A percentile compares a stretch with the other conserved stretches of the same genome.
Evolutionary conservation across 1,284 basidiomycete genomes (phyloP).

Genomic region (Rhodotorula mucilaginosa): DNA sequence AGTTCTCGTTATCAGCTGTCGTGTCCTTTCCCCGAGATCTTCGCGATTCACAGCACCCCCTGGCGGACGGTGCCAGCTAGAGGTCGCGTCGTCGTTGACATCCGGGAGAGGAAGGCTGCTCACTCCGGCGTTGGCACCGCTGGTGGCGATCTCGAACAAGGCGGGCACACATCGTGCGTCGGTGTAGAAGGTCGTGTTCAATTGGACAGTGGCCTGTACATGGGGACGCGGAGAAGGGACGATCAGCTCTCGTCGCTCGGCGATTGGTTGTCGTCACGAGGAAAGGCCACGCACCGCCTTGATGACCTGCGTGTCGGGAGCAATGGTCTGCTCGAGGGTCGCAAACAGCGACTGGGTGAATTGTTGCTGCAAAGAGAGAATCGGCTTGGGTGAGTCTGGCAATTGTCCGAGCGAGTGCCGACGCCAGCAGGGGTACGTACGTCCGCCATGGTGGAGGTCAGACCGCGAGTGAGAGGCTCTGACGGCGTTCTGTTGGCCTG

Average conservation of each 20-base stretch:
- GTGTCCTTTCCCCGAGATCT: too few species aligned
- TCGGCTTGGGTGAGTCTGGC: too few species aligned
- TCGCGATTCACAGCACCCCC: too few species aligned
- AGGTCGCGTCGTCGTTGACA: constrained; percentile 17
- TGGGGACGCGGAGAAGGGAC: not conserved
- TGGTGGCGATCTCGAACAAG: constrained; percentile 82
- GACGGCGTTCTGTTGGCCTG: too few species aligned
- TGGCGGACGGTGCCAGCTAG: not conserved
- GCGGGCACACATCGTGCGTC: constrained; percentile 85
- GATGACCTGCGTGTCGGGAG: constrained; percentile 79
- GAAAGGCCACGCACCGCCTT: constrained; percentile 67
- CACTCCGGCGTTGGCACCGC: constrained; percentile 67
- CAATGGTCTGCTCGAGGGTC: constrained; percentile 77
- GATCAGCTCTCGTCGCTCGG: constrained; percentile 36
- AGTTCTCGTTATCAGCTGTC: not conserved
- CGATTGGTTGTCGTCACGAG: not conserved
- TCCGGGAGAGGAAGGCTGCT: constrained; percentile 43
- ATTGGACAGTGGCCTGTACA: constrained; percentile 79
- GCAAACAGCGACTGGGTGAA: constrained; percentile 71
- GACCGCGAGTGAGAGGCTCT: not conserved
- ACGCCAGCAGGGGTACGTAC: not conserved
- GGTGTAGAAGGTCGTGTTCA: constrained; percentile 91
- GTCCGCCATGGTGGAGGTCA: constrained; percentile 25
- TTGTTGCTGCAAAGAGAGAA: constrained; percentile 25
- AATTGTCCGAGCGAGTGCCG: too few species aligned